phyloP scores from a whole-genome alignment of 148 eudicot species.

The Chenopodium suecicum region DNA sequence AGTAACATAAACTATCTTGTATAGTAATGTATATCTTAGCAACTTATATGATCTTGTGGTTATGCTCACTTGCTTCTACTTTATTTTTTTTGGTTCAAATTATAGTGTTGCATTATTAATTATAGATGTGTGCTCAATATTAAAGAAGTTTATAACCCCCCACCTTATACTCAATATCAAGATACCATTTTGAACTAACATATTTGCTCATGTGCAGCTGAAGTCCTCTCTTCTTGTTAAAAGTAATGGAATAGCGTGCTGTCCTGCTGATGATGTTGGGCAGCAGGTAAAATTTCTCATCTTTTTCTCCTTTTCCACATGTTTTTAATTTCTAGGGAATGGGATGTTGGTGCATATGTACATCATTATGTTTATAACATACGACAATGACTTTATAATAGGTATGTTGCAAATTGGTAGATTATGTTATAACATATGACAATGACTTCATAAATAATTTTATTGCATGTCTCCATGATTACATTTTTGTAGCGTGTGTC shows the following conservation, averaged over 20 bases:
- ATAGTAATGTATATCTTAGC: too few relatives aligned
- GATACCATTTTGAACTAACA: not conserved
- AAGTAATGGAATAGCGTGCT: conserved; percentile 25
- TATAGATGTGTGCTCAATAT: not conserved
- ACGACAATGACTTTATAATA: too few relatives aligned
- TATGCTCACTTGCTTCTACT: too few relatives aligned
- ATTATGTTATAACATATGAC: too few relatives aligned
- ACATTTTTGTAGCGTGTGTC: not conserved
- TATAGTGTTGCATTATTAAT: too few relatives aligned
- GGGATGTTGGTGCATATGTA: not conserved
- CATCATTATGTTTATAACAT: not conserved
- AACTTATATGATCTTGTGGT: too few relatives aligned
- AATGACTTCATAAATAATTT: not conserved
- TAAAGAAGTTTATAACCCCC: not conserved
- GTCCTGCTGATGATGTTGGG: conserved; percentile 47
- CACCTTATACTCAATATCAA: not conserved
- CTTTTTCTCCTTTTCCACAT: not conserved
- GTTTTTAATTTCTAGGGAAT: too few relatives aligned
- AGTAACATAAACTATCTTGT: too few relatives aligned
- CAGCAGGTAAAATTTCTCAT: conserved; percentile 38
- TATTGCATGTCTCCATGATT: not conserved
- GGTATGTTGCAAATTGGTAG: too few relatives aligned
- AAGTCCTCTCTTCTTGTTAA: conserved; percentile 37
- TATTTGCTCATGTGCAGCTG: conserved; percentile 31
- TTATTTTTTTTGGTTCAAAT: too few relatives aligned